Evolutionary conservation across 164 flowering plant species (phyloP), one percentile per base, ranked within the genome.

Genomic region (Brasenia schreberi): DNA sequence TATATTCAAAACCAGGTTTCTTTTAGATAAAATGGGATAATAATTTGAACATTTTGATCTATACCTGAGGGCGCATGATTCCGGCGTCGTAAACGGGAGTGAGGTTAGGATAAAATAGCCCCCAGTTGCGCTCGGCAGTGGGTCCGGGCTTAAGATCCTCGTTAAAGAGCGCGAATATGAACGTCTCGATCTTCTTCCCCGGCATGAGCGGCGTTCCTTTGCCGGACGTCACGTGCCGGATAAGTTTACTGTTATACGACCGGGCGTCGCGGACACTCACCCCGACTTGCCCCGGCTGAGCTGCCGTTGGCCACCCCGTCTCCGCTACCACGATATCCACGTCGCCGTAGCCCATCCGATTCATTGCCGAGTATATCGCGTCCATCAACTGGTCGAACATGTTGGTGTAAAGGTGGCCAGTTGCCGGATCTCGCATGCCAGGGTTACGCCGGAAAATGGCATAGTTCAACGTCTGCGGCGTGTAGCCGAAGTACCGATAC

Each of bases 261-360:
- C 68, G 45, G 7, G 97, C 97, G 44, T 77, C 78, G 63, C 74
- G 77, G 61, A 79, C 0, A 64, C 63, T 80, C 11, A 79, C 82
- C 0, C 65, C 81, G 23, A 75, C 75, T 69, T 82, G 86, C 60
- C 64, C 65, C 18, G 84, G 67, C 65, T 83, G 90, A 10, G 84
- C 93, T 33, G 68, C 66, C 7, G 96, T 83, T 5, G 98, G 87
- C 98, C 98, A 92, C 5, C 98, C 98, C 0, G 97, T 90, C 72
- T 92, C 98, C 4, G 77, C 97, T 56, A 84, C 85, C 42, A 77
- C 85, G 42, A 92, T 77, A 12, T 81, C 88, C 65, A 92, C 93
- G 67, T 88, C 92, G 0, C 73, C 84, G 69, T 79, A 90, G 14
- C 94, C 94, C 65, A 87, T 19, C 44, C 52, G 69, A 74, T 77